Evolutionary conservation across 2,329 filamentous ascomycete genomes (phyloP).

Genomic region (Aspergillus brunneoviolaceus): DNA sequence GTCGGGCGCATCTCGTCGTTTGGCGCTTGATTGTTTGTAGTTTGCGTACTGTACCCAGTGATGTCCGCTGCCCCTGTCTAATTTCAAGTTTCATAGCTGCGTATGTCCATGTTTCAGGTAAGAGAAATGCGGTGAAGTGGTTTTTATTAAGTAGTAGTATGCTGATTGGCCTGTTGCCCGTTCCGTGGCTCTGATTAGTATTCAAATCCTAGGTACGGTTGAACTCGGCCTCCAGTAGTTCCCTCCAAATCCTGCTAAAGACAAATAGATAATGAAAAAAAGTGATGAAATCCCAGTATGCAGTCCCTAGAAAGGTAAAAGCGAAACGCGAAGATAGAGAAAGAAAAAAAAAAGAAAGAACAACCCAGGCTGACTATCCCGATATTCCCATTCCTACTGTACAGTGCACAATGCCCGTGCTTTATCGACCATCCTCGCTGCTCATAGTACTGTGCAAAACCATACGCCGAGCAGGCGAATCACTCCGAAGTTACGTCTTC

Average conservation of each 20-base stretch:
- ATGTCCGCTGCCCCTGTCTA: background rate
- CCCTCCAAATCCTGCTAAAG: background rate
- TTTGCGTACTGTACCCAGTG: too few relatives aligned
- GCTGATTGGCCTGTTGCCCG: background rate
- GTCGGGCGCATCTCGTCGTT: background rate
- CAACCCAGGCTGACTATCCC: background rate
- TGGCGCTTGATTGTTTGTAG: background rate
- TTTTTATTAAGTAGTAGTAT: background rate
- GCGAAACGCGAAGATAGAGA: background rate
- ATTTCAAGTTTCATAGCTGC: background rate
- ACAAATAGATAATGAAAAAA: background rate
- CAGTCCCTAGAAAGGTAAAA: background rate
- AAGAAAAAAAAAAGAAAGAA: background rate
- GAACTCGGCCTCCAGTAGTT: background rate
- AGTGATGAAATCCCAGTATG: background rate
- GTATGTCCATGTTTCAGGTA: too few relatives aligned
- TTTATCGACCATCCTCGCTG: too few relatives aligned
- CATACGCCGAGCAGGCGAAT: background rate
- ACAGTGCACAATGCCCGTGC: too few relatives aligned
- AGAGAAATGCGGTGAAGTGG: background rate
- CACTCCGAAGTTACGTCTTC: conserved; percentile 28
- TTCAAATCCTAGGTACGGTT: background rate
- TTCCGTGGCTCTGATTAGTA: background rate
- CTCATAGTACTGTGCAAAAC: background rate
- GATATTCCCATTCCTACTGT: background rate